Evolutionary conservation across 2,329 filamentous ascomycete genomes (phyloP).

Genomic region (Fusarium circinatum): DNA sequence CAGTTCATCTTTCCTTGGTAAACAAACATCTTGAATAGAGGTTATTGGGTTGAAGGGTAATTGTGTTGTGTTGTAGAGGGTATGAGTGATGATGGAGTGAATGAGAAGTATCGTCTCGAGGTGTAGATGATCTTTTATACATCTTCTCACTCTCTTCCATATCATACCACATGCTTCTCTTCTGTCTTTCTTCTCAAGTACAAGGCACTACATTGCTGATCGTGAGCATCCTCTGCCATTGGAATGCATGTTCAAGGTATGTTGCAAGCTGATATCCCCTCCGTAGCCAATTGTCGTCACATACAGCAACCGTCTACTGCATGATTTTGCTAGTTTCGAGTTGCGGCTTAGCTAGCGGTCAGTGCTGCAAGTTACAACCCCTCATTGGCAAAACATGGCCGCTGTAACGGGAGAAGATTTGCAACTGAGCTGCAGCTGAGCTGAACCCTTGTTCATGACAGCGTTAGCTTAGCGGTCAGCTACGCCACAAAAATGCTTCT

Average conservation of each 20-base stretch:
- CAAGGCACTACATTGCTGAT: neutral
- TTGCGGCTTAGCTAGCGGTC: neutral
- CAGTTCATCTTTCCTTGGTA: conserved; percentile 37
- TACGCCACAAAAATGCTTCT: neutral
- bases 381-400: neutral
- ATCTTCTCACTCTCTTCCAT: neutral
- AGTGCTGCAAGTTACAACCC: neutral
- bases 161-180: neutral
- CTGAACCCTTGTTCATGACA: neutral
- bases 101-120: neutral
- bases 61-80: neutral
- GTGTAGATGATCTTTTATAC: neutral
- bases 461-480: neutral
- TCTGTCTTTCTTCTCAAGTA: neutral
- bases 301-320: neutral
- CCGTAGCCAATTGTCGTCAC: neutral
- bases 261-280: neutral
- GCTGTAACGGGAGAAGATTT: neutral
- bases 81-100: neutral
- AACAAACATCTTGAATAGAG: conserved; percentile 23
- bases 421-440: neutral
- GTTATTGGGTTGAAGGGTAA: neutral
- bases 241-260: neutral
- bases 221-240: too few relatives aligned
- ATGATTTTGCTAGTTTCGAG: neutral